Percentiles rank a stretch among this genome's conserved stretches.
Evolutionary conservation across 2,329 filamentous ascomycete genomes (phyloP).

Genomic region (Aspergillus vadensis): DNA sequence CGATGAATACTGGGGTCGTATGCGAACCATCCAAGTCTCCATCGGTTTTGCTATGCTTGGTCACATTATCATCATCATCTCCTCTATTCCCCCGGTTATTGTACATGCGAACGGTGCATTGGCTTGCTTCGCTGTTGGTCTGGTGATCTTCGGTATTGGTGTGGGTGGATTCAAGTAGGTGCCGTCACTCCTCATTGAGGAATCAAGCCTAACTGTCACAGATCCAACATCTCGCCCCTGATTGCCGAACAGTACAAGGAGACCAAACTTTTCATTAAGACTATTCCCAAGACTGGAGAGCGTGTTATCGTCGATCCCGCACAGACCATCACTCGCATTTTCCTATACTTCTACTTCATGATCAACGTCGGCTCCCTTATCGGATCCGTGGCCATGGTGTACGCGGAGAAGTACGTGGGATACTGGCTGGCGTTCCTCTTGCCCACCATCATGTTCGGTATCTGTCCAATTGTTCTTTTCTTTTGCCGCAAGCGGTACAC

Average conservation of each 20-base stretch:
- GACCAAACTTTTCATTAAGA: constrained; percentile 59
- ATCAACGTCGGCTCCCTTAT: constrained; percentile 68
- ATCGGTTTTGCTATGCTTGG: constrained; percentile 66
- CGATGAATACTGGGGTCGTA: constrained; percentile 70
- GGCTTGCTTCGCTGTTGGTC: constrained; percentile 63
- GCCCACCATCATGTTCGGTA: constrained; percentile 65
- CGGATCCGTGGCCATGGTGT: constrained; percentile 67
- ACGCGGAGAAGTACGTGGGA: constrained; percentile 73
- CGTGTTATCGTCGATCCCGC: constrained; percentile 70
- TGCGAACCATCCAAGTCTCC: constrained; percentile 70
- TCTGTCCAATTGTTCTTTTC: constrained; percentile 63
- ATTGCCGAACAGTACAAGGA: constrained; percentile 70
- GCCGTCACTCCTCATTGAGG: background rate
- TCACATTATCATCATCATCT: constrained; percentile 67
- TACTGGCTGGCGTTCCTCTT: constrained; percentile 65
- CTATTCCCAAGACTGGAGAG: constrained; percentile 57
- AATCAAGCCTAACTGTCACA: background rate
- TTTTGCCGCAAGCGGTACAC: constrained; percentile 65
- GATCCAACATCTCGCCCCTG: constrained; percentile 70
- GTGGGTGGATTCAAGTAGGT: constrained; percentile 73
- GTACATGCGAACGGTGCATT: constrained; percentile 59
- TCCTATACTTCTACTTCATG: constrained; percentile 70
- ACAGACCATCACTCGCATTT: constrained; percentile 69
- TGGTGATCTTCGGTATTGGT: constrained; percentile 70
- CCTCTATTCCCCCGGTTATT: constrained; percentile 67